Conservation (phyloP, 2,329 filamentous ascomycete genomes). For the Aspergillus tamarii region DNA sequence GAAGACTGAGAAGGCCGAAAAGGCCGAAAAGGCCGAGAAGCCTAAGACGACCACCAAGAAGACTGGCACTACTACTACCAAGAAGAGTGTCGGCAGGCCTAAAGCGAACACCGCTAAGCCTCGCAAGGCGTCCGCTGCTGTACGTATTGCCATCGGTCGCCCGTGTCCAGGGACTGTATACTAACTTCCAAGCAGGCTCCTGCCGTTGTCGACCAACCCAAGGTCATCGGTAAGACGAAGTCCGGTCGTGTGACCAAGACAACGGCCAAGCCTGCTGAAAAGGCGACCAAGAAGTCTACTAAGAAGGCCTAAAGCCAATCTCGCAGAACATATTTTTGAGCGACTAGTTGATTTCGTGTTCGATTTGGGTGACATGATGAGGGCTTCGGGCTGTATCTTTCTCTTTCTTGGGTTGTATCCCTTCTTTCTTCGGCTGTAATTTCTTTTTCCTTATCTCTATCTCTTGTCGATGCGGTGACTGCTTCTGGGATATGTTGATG, state of each 20-base stretch:
- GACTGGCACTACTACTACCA: slow-evolving; percentile 41
- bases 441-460: slow-evolving; percentile 30
- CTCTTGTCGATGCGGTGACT: slow-evolving; percentile 22
- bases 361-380: slow-evolving; percentile 19
- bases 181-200: slow-evolving; percentile 55
- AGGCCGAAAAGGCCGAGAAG: slow-evolving; percentile 54
- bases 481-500: slow-evolving; percentile 30
- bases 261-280: slow-evolving; percentile 49
- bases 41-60: slow-evolving; percentile 52
- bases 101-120: slow-evolving; percentile 59
- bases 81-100: slow-evolving; percentile 56
- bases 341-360: slow-evolving; percentile 24
- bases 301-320: slow-evolving; percentile 39
- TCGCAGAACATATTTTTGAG: slow-evolving; percentile 17
- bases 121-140: slow-evolving; percentile 53
- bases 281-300: slow-evolving; percentile 52
- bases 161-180: slow-evolving; percentile 3
- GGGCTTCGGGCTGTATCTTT: slow-evolving; percentile 17
- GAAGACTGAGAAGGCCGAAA: slow-evolving; percentile 55
- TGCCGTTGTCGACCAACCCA: slow-evolving; percentile 70
- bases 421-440: slow-evolving; percentile 35
- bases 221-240: slow-evolving; percentile 79
- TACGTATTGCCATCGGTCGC: slow-evolving; percentile 28
- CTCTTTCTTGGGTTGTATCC: slow-evolving; percentile 30
- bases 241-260: slow-evolving; percentile 80